Evolutionary conservation across 2,329 filamentous ascomycete genomes (phyloP).

Genomic region (Phaeosphaeria sp.): DNA sequence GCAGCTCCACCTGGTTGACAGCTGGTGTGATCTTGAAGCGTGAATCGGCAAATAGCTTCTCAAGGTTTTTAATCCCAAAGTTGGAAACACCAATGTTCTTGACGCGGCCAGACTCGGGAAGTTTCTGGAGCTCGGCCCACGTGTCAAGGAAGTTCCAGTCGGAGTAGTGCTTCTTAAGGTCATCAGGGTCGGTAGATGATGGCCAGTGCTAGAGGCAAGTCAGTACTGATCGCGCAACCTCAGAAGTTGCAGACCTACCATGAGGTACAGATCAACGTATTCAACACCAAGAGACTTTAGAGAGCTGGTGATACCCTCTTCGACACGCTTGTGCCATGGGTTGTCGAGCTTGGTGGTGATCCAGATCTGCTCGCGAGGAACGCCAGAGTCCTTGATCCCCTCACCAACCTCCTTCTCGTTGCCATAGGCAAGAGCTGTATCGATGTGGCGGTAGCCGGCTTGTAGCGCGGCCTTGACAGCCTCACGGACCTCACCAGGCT

Average conservation of each 20-base stretch:
- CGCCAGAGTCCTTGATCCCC: conserved; percentile 70
- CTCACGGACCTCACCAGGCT: conserved; percentile 69
- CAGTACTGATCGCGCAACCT: background rate
- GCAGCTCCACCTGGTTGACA: conserved; percentile 83
- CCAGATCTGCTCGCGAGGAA: conserved; percentile 72
- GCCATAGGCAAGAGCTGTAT: conserved; percentile 78
- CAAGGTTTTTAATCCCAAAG: conserved; percentile 80
- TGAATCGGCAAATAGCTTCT: conserved; percentile 72
- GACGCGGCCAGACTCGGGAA: conserved; percentile 72
- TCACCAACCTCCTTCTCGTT: conserved; percentile 78
- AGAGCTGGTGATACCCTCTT: conserved; percentile 65
- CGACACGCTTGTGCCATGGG: conserved; percentile 70
- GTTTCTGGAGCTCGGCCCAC: conserved; percentile 74
- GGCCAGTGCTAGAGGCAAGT: conserved; percentile 61
- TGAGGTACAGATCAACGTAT: conserved; percentile 73
- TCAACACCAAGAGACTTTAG: conserved; percentile 68
- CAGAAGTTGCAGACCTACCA: conserved; percentile 46
- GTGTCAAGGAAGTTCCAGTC: conserved; percentile 88
- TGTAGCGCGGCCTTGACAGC: conserved; percentile 75
- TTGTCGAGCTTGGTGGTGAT: conserved; percentile 86
- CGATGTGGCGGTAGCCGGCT: conserved; percentile 76
- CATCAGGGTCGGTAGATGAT: conserved; percentile 65
- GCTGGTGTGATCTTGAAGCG: conserved; percentile 68
- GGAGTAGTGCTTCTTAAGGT: conserved; percentile 70
- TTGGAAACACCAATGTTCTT: conserved; percentile 86